phyloP scores from a whole-genome alignment of 225 moss, liverwort and hornwort species.

The Rhytidiadelphus loreus region DNA sequence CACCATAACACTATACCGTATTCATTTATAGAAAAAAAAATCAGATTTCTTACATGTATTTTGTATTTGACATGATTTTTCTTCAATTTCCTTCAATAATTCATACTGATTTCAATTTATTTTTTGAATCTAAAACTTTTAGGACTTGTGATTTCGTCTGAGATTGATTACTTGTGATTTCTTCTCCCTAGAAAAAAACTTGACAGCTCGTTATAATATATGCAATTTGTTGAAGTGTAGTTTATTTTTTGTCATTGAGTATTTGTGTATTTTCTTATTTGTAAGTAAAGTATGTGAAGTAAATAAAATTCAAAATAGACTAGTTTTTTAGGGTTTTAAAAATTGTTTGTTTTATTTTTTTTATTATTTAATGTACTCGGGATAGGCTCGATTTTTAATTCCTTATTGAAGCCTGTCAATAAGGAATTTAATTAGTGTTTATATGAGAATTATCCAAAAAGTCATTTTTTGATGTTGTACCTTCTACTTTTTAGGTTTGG shows the following conservation, averaged over 20 bases:
- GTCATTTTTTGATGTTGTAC: not conserved
- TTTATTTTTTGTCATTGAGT: not conserved
- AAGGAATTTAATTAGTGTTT: not conserved
- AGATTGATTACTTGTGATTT: not conserved
- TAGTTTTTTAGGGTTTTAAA: rapidly evolving
- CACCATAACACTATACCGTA: no score
- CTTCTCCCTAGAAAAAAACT: rapidly evolving
- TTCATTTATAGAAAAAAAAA: not conserved
- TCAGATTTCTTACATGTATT: not conserved
- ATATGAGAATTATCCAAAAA: not conserved
- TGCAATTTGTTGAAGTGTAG: rapidly evolving
- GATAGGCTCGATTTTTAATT: no score
- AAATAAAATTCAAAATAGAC: not conserved
- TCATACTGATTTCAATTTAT: rapidly evolving
- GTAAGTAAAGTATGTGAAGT: not conserved
- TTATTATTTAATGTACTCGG: not conserved
- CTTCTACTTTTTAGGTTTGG: no score
- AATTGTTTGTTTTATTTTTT: not conserved
- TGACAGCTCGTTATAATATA: rapidly evolving
- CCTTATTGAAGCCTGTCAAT: not conserved
- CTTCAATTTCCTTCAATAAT: not conserved
- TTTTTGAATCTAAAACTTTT: not conserved
- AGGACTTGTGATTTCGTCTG: no score
- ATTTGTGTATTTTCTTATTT: not conserved
- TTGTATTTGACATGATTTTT: not conserved